A percentile compares a stretch with the other conserved stretches of the same genome.
phyloP scores from a whole-genome alignment of 805 yeast genomes.

The Pichia ethanolica region DNA sequence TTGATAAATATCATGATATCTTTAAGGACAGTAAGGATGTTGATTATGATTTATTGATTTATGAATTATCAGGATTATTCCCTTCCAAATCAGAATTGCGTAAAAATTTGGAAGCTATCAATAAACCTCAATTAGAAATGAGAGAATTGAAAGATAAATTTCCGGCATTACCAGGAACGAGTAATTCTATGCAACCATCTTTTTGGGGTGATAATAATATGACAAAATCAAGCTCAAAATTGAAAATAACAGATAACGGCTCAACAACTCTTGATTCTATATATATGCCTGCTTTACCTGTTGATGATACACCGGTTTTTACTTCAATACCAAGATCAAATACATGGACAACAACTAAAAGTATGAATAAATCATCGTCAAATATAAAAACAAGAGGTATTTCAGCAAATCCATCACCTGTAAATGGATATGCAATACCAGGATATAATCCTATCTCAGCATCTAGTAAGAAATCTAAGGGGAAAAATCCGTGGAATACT shows the following conservation, averaged over 20 bases:
- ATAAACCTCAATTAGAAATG: constrained; percentile 20
- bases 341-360: neutral
- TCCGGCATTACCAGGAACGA: constrained; percentile 39
- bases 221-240: neutral
- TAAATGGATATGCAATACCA: constrained; percentile 15
- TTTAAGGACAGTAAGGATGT: constrained; percentile 34
- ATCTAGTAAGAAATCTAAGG: neutral
- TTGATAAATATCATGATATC: constrained; percentile 38
- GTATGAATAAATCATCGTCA: neutral
- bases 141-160: constrained; percentile 32
- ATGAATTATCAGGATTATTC: constrained; percentile 53
- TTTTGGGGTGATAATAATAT: neutral
- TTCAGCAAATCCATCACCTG: constrained; percentile 9
- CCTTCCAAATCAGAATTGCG: constrained; percentile 39
- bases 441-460: constrained; percentile 13
- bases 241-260: neutral
- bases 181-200: neutral
- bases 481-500: constrained; percentile 17
- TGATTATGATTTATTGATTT: constrained; percentile 50
- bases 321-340: neutral
- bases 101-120: constrained; percentile 29
- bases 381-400: constrained; percentile 13
- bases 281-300: constrained; percentile 9
- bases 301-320: constrained; percentile 6
- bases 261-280: neutral